Percentiles rank a stretch among this genome's conserved stretches.
phyloP scores from a whole-genome alignment of 768 basidiomycete genomes.

The Mycena capillaripes region DNA sequence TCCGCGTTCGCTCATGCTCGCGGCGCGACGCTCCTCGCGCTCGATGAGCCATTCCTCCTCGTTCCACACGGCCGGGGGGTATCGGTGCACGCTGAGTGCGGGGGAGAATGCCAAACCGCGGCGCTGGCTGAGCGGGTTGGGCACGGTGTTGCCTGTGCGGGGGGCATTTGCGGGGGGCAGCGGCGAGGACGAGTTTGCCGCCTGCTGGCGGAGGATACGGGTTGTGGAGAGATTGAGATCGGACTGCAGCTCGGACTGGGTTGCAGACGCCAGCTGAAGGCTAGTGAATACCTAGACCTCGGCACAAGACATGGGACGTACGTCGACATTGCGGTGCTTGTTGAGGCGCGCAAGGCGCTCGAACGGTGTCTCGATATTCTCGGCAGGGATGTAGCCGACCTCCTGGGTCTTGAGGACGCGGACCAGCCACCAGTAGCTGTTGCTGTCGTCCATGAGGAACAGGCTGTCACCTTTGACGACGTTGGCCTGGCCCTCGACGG shows the following conservation, averaged over 20 bases:
- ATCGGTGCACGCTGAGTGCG: constrained; percentile 76
- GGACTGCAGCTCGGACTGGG: constrained; percentile 77
- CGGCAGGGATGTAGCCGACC: constrained; percentile 98
- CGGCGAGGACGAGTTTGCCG: constrained; percentile 66
- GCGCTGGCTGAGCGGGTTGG: constrained; percentile 44
- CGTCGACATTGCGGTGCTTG: constrained; percentile 97
- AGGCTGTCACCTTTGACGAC: constrained; percentile 99
- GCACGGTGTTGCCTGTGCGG: constrained; percentile 44
- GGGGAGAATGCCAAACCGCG: constrained; percentile 80
- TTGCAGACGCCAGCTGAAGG: constrained; percentile 78
- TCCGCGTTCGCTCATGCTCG: constrained; percentile 31
- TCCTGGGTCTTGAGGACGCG: constrained; percentile 98
- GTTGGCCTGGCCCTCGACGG: constrained; percentile 98
- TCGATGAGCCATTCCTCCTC: constrained; percentile 68
- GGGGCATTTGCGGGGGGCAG: constrained; percentile 52
- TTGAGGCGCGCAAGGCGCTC: constrained; percentile 96
- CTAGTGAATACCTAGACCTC: constrained; percentile 10
- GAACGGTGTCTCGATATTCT: constrained; percentile 99
- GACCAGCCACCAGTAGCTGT: constrained; percentile 99
- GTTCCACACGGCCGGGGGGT: constrained; percentile 87
- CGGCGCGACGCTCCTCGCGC: constrained; percentile 59
- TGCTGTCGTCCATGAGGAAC: constrained; percentile 97
- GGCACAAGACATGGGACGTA: constrained; percentile 56
- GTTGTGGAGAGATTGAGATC: constrained; percentile 64
- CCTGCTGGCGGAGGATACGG: constrained; percentile 64